Conservation (phyloP, 169 alveolate genomes). For the Plasmodium inui region DNA sequence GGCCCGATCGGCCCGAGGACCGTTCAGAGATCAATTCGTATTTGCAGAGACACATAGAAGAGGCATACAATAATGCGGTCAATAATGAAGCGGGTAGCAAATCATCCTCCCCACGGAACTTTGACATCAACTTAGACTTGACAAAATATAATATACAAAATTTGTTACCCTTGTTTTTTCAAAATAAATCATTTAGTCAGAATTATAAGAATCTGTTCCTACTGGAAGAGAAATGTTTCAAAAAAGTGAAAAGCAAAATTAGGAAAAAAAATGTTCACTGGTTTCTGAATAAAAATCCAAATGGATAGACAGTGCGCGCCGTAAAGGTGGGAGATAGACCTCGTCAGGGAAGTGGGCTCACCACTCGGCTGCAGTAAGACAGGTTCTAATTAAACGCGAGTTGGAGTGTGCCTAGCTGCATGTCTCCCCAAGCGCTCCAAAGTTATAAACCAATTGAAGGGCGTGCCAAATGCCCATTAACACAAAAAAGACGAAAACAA, state of each 20-base stretch:
- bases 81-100: background rate
- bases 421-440: background rate
- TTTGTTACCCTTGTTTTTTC: constrained; percentile 38
- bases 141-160: constrained; percentile 55
- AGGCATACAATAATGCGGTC: background rate
- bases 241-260: constrained; percentile 36
- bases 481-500: background rate
- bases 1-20: background rate
- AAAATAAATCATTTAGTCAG: constrained; percentile 54
- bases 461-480: background rate
- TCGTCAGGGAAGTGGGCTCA: background rate
- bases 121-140: constrained; percentile 25
- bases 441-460: background rate
- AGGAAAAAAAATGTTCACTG: constrained; percentile 52
- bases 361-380: background rate
- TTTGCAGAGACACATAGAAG: background rate
- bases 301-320: background rate
- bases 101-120: background rate
- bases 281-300: constrained; percentile 45
- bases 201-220: constrained; percentile 50
- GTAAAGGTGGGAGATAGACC: background rate
- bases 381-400: background rate
- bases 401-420: background rate
- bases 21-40: background rate
- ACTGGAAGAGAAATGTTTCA: constrained; percentile 54